These are phyloP conservation scores for Phascolomyces articulosus DNA, from an alignment of 371 early-diverging fungal species.

Conservation along the genomic window DNA sequence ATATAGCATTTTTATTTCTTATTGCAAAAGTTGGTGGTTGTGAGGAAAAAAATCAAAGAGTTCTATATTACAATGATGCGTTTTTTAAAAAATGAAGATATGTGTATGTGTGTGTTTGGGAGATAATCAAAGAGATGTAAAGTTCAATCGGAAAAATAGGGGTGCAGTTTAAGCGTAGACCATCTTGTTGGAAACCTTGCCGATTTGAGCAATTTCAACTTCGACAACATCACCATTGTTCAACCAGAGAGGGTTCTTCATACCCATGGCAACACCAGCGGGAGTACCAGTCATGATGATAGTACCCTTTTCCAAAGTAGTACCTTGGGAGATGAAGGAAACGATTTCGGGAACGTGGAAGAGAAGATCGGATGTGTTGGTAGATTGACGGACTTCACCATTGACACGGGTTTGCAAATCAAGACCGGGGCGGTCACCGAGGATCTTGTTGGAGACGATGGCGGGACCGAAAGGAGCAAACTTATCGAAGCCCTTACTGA, in stretches of 20 bases:
- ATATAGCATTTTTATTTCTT: background rate
- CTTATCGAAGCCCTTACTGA: constrained; percentile 65
- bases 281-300: constrained; percentile 68
- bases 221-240: constrained; percentile 54
- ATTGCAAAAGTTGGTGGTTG: background rate
- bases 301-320: constrained; percentile 61
- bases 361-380: constrained; percentile 56
- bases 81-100: too few species aligned
- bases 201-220: constrained; percentile 58
- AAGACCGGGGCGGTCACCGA: constrained; percentile 54
- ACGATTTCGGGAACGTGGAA: constrained; percentile 47
- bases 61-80: constrained; percentile 7
- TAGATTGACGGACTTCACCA: constrained; percentile 53
- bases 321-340: constrained; percentile 59
- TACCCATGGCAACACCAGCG: constrained; percentile 56
- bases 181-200: constrained; percentile 48
- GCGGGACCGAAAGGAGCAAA: constrained; percentile 63
- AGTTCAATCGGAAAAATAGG: background rate
- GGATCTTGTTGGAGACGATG: constrained; percentile 46
- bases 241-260: constrained; percentile 51
- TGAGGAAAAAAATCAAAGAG: background rate
- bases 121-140: background rate
- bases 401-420: constrained; percentile 50
- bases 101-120: background rate
- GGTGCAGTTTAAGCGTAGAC: constrained; percentile 15